phyloP scores from a whole-genome alignment of 345 rosid species.

The Hevea brasiliensis region DNA sequence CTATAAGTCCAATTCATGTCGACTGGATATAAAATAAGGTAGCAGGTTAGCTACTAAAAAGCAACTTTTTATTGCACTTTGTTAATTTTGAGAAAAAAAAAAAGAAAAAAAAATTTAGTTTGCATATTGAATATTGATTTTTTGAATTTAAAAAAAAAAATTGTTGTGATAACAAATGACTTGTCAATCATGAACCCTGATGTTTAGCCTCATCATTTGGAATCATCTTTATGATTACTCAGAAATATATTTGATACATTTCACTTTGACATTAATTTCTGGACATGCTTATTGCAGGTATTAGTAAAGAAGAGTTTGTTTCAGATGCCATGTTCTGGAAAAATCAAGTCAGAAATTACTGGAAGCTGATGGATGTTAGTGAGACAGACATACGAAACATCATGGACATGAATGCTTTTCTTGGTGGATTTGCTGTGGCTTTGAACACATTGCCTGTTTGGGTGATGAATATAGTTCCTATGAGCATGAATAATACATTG shows the following conservation, averaged over 20 bases:
- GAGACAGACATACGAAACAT: slow-evolving; percentile 61
- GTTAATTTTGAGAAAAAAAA: neutral
- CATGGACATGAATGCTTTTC: slow-evolving; percentile 88
- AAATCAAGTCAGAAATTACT: slow-evolving; percentile 63
- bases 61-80: too few relatives aligned
- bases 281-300: slow-evolving; percentile 41
- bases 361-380: slow-evolving; percentile 63
- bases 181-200: neutral
- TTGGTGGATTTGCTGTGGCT: slow-evolving; percentile 80
- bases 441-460: slow-evolving; percentile 66
- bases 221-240: neutral
- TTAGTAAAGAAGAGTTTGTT: slow-evolving; percentile 57
- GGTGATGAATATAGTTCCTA: slow-evolving; percentile 93
- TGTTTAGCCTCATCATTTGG: neutral
- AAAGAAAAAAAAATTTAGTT: neutral
- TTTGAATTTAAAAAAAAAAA: too few relatives aligned
- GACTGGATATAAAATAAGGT: neutral
- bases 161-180: neutral
- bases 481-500: slow-evolving; percentile 65
- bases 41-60: too few relatives aligned
- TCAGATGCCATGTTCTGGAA: slow-evolving; percentile 69
- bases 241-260: neutral
- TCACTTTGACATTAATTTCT: slow-evolving; percentile 6
- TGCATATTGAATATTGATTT: too few relatives aligned
- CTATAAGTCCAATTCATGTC: neutral